Evolutionary conservation across 768 basidiomycete species (phyloP), one percentile per base, ranked within the genome.

Genomic region (Pleurotus salmoneostramineus): DNA sequence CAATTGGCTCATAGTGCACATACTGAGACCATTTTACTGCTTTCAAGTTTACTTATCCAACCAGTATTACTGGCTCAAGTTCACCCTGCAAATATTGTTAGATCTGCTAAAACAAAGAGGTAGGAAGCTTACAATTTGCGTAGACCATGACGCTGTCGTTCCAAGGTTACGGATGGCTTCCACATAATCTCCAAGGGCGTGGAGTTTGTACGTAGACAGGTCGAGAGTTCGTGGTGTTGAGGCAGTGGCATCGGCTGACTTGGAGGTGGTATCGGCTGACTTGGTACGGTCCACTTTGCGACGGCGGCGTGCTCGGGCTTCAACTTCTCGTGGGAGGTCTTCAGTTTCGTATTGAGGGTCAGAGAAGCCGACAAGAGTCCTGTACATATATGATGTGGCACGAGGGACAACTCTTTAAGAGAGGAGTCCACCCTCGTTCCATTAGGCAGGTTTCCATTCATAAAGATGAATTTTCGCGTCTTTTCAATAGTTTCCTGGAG

Each of bases 311-410:
- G 59, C 50, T 0, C 73, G 70, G 2, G 76, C 72, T 3, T 62
- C 67, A 3, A 58, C 63, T 51, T 83, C 80, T 1, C 56, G 55
- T 0, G 77, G 77, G 10, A 81, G 63, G 34, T 78, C 75, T 0
- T 57, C 17, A 0, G 74, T 76, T 0, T 65, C 15, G 48, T 64
- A 74, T 0, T 44, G 54, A 1, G 58, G 32, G 50, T 74, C 75
- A 0, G 65, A 68, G 1, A 50, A 21, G 0, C 59, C 43, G 0
- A 56, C 57, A 56, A 79, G 78, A 0, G 56, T 46, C 0, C 74
- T 10, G 34, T 17, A 48, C 59, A 36, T 51, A 62, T 59, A 6
- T 17, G n/a, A 11, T 33, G 59, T 44, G 54, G 56, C 14, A 57
- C 46, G n/a, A 50, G 42, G 6, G 61, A 62, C 47, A 44, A 15